Percentiles rank a stretch among this genome's conserved stretches.
Evolutionary conservation across 1,284 basidiomycete genomes (phyloP).

Genomic region (Trichosporon coremiiforme): DNA sequence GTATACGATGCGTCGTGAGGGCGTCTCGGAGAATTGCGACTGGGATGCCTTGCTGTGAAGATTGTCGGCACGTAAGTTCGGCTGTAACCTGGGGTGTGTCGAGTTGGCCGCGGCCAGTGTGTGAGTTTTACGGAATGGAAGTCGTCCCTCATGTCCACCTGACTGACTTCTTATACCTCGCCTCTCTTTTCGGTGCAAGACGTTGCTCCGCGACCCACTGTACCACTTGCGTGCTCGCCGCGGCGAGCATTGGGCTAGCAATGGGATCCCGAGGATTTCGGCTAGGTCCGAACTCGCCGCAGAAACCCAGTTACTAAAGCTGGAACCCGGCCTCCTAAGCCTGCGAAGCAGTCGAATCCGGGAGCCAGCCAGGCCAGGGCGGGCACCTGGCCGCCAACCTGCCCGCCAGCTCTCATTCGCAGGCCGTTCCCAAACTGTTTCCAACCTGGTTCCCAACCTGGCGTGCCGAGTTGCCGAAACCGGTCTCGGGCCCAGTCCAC

Average conservation of each 20-base stretch:
- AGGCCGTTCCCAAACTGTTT: not conserved
- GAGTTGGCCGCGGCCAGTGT: not conserved
- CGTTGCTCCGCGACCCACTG: not conserved
- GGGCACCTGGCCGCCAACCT: too few species aligned
- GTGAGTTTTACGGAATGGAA: not conserved
- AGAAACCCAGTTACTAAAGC: too few species aligned
- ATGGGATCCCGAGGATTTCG: not conserved
- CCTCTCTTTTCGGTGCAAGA: not conserved
- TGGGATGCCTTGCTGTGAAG: not conserved
- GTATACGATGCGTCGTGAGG: not conserved
- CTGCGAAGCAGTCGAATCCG: too few species aligned
- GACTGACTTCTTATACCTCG: not conserved
- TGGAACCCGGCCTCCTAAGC: too few species aligned
- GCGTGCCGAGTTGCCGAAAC: not conserved
- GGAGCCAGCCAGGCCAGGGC: not conserved
- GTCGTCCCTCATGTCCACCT: not conserved
- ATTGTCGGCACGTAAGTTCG: not conserved
- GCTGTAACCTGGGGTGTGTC: not conserved
- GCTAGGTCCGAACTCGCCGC: conserved; percentile 8
- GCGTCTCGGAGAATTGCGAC: not conserved
- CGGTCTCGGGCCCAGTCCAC: not conserved
- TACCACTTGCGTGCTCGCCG: not conserved
- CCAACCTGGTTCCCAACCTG: not conserved
- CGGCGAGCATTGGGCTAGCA: not conserved
- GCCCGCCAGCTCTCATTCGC: not conserved